Conservation (phyloP, 169 alveolate species). For the Haemoproteus tartakovskyi region DNA sequence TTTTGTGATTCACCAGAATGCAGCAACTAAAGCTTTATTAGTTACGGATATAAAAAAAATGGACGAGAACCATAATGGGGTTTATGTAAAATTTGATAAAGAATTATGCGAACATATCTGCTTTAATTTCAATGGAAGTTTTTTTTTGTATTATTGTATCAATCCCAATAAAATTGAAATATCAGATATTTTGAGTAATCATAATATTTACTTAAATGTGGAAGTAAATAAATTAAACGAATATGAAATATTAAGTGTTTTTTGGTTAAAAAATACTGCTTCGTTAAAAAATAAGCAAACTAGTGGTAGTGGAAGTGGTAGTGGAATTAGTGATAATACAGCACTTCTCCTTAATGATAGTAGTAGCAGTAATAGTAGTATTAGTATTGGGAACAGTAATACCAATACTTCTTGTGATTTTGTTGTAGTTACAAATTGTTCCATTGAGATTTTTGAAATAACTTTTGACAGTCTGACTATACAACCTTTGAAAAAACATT, state of each 20-base stretch:
- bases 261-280: slow-evolving; percentile 4
- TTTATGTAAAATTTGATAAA: slow-evolving; percentile 42
- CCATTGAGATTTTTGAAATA: slow-evolving; percentile 25
- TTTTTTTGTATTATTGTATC: slow-evolving; percentile 19
- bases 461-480: slow-evolving; percentile 36
- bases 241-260: slow-evolving; percentile 20
- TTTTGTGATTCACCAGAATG: slow-evolving; percentile 47
- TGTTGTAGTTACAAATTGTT: slow-evolving; percentile 22
- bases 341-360: no score
- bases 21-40: slow-evolving; percentile 19
- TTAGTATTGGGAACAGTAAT: no score
- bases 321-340: no score
- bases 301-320: background rate
- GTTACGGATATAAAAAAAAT: slow-evolving; percentile 44
- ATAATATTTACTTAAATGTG: slow-evolving; percentile 38
- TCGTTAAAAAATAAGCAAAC: background rate
- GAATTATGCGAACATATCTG: slow-evolving; percentile 34
- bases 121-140: slow-evolving; percentile 12
- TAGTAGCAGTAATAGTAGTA: no score
- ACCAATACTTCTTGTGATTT: slow-evolving; percentile 20
- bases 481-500: slow-evolving; percentile 30
- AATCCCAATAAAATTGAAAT: slow-evolving; percentile 40
- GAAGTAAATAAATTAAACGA: slow-evolving; percentile 39
- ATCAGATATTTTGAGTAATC: slow-evolving; percentile 34
- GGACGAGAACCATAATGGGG: slow-evolving; percentile 28